Evolutionary conservation across 768 basidiomycete genomes (phyloP).

Genomic region (Harrya chromipes): DNA sequence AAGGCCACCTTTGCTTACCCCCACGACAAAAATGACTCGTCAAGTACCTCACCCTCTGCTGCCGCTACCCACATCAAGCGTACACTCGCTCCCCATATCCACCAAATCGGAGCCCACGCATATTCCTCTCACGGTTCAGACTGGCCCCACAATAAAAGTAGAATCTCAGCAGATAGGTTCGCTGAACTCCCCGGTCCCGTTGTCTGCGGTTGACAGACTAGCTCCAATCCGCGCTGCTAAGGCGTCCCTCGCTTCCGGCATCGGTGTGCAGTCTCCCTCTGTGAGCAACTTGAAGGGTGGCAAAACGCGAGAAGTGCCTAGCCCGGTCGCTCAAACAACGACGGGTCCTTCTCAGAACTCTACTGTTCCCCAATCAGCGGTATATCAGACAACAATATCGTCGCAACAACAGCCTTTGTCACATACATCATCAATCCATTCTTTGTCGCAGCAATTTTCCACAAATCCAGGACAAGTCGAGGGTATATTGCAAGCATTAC

Average conservation of each 20-base stretch:
- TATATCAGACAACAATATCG: not conserved
- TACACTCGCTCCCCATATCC: not conserved
- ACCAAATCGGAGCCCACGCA: not conserved
- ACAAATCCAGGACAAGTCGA: conserved; percentile 5
- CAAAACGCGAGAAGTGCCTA: not conserved
- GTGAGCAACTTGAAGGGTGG: not conserved
- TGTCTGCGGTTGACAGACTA: conserved; percentile 23
- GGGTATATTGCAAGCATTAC: conserved; percentile 16
- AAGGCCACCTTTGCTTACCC: not conserved
- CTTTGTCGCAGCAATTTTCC: not conserved
- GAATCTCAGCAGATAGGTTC: conserved; percentile 17
- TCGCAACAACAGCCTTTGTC: conserved; percentile 1
- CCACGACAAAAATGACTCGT: not conserved
- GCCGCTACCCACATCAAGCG: not conserved
- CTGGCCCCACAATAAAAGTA: conserved; percentile 9
- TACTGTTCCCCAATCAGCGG: not conserved
- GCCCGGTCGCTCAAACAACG: not conserved
- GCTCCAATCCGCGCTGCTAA: conserved; percentile 35
- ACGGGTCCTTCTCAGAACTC: conserved; percentile 2
- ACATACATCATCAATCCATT: not conserved
- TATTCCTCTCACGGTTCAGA: conserved; percentile 10
- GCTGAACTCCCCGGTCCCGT: conserved; percentile 5
- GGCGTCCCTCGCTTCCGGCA: conserved; percentile 18
- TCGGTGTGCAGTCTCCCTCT: conserved; percentile 9
- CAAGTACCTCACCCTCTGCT: not conserved